These are phyloP conservation scores for Endoconidiophora laricicola DNA, from an alignment of 2,329 filamentous ascomycete species.

Conservation along the genomic window DNA sequence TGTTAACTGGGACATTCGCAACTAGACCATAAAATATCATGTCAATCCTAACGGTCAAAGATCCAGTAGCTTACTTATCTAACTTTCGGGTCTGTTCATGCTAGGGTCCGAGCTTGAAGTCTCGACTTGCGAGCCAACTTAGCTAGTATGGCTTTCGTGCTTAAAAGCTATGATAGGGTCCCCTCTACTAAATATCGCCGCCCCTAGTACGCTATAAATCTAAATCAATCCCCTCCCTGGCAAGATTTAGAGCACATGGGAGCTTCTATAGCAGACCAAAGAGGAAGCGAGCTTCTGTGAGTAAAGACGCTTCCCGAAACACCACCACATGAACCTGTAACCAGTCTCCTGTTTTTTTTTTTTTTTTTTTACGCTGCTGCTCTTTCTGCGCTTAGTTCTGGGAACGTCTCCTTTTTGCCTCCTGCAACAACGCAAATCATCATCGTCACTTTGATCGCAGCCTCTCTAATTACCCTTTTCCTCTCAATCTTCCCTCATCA, in stretches of 20 bases:
- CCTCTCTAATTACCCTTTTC: background rate
- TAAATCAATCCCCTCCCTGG: background rate
- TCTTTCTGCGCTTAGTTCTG: background rate
- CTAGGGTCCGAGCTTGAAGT: too few relatives aligned
- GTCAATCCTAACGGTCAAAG: too few relatives aligned
- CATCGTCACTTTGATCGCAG: background rate
- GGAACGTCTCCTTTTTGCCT: background rate
- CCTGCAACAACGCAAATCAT: background rate
- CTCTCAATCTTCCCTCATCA: background rate
- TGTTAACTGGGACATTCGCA: too few relatives aligned
- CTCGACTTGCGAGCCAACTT: too few relatives aligned
- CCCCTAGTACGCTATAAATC: too few relatives aligned
- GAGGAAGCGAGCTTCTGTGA: background rate
- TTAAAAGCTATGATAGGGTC: too few relatives aligned
- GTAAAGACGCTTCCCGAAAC: slow-evolving; percentile 11
- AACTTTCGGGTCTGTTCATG: too few relatives aligned
- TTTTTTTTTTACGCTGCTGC: background rate
- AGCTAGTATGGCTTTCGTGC: too few relatives aligned
- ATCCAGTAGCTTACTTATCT: too few relatives aligned
- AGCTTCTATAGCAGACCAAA: background rate
- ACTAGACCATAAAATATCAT: too few relatives aligned
- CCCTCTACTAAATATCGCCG: too few relatives aligned
- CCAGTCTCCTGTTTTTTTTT: slow-evolving; percentile 9
- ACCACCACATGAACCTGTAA: slow-evolving; percentile 12
- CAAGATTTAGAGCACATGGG: background rate